Conservation (phyloP, 768 basidiomycete genomes). For the Macrolepiota fuliginosa region DNA sequence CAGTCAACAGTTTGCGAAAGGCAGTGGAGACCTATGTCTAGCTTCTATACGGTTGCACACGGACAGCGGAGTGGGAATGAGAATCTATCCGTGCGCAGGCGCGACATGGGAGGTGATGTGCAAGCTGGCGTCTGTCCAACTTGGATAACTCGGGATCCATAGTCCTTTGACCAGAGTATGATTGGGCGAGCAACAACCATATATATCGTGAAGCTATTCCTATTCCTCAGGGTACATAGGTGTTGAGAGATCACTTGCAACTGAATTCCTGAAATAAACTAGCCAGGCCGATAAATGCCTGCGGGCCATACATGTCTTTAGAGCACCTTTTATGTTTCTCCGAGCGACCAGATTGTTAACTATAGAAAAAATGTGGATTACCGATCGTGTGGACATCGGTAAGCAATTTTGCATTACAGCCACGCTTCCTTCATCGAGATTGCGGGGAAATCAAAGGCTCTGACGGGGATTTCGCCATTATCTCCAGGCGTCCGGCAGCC, state of each 20-base stretch:
- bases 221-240: not conserved
- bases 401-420: not conserved
- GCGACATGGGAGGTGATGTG: too few relatives aligned
- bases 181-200: too few relatives aligned
- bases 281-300: not conserved
- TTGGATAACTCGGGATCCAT: too few relatives aligned
- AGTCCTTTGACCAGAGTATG: too few relatives aligned
- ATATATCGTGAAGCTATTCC: not conserved
- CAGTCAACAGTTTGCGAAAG: too few relatives aligned
- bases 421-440: not conserved
- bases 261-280: not conserved
- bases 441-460: conserved; percentile 3
- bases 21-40: too few relatives aligned
- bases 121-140: too few relatives aligned
- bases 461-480: not conserved
- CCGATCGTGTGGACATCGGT: conserved; percentile 1
- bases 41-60: too few relatives aligned
- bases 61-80: too few relatives aligned
- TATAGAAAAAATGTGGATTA: not conserved
- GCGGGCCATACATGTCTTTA: not conserved
- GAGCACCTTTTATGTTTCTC: not conserved
- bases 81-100: too few relatives aligned
- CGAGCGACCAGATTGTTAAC: not conserved
- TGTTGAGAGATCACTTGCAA: not conserved
- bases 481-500: not conserved